Evolutionary conservation across 805 yeast genomes (phyloP).

Genomic region (Yarrowia divulgata): DNA sequence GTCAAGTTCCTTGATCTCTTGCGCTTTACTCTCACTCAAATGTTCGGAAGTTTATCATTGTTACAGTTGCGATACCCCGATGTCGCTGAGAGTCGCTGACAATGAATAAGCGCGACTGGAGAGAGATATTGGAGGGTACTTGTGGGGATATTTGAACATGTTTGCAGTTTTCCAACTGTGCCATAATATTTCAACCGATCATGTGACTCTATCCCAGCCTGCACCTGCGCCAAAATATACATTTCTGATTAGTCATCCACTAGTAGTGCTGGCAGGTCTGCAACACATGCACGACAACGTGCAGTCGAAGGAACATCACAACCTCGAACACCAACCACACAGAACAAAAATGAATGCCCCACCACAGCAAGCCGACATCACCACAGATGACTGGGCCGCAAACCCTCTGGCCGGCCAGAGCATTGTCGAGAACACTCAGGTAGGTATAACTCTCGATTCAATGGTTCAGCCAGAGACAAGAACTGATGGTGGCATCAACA

Average conservation of each 20-base stretch:
- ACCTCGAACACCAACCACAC: neutral
- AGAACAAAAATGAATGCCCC: constrained; percentile 15
- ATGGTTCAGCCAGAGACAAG: too few relatives aligned
- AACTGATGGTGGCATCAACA: too few relatives aligned
- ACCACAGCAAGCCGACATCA: constrained; percentile 9
- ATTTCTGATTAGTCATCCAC: constrained; percentile 6
- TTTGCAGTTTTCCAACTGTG: neutral
- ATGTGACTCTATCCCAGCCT: neutral
- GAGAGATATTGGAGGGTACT: neutral
- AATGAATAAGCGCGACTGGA: neutral
- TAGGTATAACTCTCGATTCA: neutral
- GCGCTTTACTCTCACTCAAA: neutral
- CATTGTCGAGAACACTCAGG: constrained; percentile 17
- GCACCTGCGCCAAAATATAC: neutral
- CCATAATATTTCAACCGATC: neutral
- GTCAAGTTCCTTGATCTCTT: neutral
- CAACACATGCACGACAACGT: constrained; percentile 6
- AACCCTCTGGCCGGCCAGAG: constrained; percentile 25
- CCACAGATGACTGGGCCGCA: constrained; percentile 33
- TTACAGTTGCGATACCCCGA: constrained; percentile 38
- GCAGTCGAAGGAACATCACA: neutral
- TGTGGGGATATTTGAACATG: neutral
- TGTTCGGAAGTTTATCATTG: constrained; percentile 7
- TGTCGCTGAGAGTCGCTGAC: constrained; percentile 19
- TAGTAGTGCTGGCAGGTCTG: neutral